Evolutionary conservation across 2,329 filamentous ascomycete genomes (phyloP), one percentile per base, ranked within the genome.

Genomic region (Colletotrichum cuscutae): DNA sequence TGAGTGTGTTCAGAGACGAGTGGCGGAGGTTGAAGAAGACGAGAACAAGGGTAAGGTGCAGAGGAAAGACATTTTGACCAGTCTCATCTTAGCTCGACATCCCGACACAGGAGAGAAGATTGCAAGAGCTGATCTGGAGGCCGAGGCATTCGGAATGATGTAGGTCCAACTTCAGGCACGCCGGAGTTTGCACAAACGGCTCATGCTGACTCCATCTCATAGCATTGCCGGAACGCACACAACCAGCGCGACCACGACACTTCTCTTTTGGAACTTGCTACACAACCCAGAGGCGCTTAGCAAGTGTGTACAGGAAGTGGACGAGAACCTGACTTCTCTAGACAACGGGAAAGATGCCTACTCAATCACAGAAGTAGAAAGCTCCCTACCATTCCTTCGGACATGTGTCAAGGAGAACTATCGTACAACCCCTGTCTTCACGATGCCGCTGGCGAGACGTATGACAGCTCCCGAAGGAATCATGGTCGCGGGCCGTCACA

Each of bases 121-220:
- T n/a, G 77, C 76, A 1, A 75, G 77, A 52, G 65, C 49, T 1
- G 81, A 83, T 35, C 70, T 83, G 1, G 78, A 81, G 63, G 79
- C 81, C 0, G 80, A 83, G 60, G 80, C 80, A 4, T 83, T 82
- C 75, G 81, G 79, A 1, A 81, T 82, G 61, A 81, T 83, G 80
- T 81, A 75, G 74, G 76, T 73, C 57, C 35, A 28, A 13, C 30
- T 32, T 3, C 30, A 32, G n/a, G 12, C 6, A 15, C 6, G n/a
- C n/a, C 0, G 22, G 28, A 52, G 5, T 13, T 6, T 35, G 12
- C 6, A 6, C 11, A n/a, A 13, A 54, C 12, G 3, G 9, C 15
- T 52, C n/a, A 15, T 7, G 11, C n/a, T 26, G 22, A 54, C n/a
- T 5, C 9, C 3, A 5, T 8, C 15, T 22, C 4, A n/a, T 28